These are phyloP conservation scores for Ophiostoma ips DNA, from an alignment of 2,329 filamentous ascomycete genomes.

Conservation along the genomic window DNA sequence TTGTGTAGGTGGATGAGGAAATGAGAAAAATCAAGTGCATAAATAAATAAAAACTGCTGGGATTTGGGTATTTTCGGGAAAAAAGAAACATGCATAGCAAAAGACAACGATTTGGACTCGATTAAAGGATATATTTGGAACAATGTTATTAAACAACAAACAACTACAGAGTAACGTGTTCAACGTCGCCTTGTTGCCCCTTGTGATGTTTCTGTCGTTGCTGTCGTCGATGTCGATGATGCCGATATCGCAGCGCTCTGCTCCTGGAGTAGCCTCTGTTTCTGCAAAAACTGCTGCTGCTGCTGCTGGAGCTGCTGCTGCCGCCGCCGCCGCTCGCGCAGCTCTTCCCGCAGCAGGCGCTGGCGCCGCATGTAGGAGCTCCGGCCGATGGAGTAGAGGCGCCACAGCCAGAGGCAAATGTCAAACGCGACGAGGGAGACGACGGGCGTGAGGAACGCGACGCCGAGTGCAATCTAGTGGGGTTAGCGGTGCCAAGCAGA, in stretches of 20 bases:
- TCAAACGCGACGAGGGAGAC: conserved; percentile 36
- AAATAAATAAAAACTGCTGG: background rate
- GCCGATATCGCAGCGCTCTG: background rate
- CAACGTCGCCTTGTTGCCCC: background rate
- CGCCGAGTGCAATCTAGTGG: conserved; percentile 28
- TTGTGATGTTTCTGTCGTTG: background rate
- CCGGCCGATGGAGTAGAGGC: conserved; percentile 22
- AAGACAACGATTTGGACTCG: too few species aligned
- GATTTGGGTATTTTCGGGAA: background rate
- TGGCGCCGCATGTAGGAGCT: background rate
- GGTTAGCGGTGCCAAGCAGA: background rate
- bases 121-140: background rate
- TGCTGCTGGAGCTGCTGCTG: conserved; percentile 3
- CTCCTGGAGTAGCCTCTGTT: too few species aligned
- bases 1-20: conserved; percentile 29
- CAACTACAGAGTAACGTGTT: too few species aligned
- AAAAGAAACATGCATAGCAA: too few species aligned
- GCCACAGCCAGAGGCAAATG: conserved; percentile 38
- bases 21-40: background rate
- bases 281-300: background rate
- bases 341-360: background rate
- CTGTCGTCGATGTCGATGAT: background rate
- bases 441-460: conserved; percentile 33
- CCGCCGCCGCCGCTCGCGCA: background rate
- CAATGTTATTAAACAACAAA: too few species aligned